phyloP scores from a whole-genome alignment of 805 yeast genomes.

The Wickerhamiella hasegawae region DNA sequence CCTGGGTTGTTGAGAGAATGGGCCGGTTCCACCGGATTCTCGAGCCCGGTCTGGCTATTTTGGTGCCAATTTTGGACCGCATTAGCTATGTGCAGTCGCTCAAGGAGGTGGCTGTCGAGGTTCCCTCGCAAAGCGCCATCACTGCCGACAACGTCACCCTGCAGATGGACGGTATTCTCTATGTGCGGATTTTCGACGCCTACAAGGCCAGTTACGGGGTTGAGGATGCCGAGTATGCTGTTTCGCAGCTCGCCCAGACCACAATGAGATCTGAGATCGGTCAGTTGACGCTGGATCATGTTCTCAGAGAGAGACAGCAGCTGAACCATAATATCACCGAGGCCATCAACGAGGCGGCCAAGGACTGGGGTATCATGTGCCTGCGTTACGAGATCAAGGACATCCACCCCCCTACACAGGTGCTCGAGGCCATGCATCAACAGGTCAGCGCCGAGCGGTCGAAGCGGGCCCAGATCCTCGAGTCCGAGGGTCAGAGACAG shows the following conservation, averaged over 20 bases:
- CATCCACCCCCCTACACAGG: slow-evolving; percentile 74
- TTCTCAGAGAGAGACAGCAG: slow-evolving; percentile 57
- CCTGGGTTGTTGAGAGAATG: slow-evolving; percentile 85
- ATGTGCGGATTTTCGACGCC: slow-evolving; percentile 62
- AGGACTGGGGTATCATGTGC: slow-evolving; percentile 74
- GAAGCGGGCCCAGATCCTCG: slow-evolving; percentile 74
- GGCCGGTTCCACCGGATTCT: slow-evolving; percentile 60
- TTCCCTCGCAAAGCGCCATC: slow-evolving; percentile 71
- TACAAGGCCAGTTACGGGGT: slow-evolving; percentile 79
- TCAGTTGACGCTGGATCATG: slow-evolving; percentile 62
- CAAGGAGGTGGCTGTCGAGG: slow-evolving; percentile 74
- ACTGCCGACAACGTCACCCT: slow-evolving; percentile 74
- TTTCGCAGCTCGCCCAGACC: slow-evolving; percentile 74
- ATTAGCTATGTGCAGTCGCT: slow-evolving; percentile 69
- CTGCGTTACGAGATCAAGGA: slow-evolving; percentile 76
- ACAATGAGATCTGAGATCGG: slow-evolving; percentile 87
- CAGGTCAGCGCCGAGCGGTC: slow-evolving; percentile 79
- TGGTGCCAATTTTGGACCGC: slow-evolving; percentile 57
- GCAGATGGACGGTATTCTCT: slow-evolving; percentile 72
- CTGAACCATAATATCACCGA: slow-evolving; percentile 57
- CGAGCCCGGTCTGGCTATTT: slow-evolving; percentile 61
- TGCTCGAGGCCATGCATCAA: slow-evolving; percentile 80
- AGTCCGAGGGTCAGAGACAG: slow-evolving; percentile 71
- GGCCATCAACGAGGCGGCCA: slow-evolving; percentile 74
- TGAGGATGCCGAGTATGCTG: slow-evolving; percentile 75